These are phyloP conservation scores for Dactylellina haptotyla DNA, from an alignment of 2,329 filamentous ascomycete species.

Conservation along the genomic window DNA sequence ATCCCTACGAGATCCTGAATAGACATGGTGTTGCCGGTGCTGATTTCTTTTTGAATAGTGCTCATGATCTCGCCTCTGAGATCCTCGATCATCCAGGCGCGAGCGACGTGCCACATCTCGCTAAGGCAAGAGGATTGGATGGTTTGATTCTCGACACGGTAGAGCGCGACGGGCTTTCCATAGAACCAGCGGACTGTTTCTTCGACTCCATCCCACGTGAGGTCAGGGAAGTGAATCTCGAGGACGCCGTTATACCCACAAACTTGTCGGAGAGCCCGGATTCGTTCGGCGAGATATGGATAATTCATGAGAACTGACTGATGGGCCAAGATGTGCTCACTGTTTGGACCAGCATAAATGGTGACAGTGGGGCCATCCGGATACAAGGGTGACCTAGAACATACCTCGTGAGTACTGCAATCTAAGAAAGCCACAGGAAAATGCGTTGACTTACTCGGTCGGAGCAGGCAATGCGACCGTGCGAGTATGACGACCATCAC, in stretches of 20 bases:
- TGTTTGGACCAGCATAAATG: not conserved
- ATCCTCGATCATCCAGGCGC: not conserved
- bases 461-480: not conserved
- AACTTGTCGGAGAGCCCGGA: not conserved
- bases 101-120: not conserved
- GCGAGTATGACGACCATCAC: not conserved
- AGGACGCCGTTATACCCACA: not conserved
- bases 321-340: not conserved
- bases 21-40: not conserved
- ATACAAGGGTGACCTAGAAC: not conserved
- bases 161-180: not conserved
- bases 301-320: not conserved
- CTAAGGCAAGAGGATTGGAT: not conserved
- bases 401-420: too few relatives aligned
- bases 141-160: not conserved
- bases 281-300: not conserved
- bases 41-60: not conserved
- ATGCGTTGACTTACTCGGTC: too few relatives aligned
- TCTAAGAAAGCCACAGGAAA: too few relatives aligned
- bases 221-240: not conserved
- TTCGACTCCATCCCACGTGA: not conserved
- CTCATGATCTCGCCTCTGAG: not conserved
- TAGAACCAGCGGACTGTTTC: not conserved
- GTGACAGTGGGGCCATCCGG: not conserved
- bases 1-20: not conserved